These are phyloP conservation scores for Pseudisothecium myosuroides DNA, from an alignment of 225 moss, liverwort and hornwort species.

Conservation along the genomic window DNA sequence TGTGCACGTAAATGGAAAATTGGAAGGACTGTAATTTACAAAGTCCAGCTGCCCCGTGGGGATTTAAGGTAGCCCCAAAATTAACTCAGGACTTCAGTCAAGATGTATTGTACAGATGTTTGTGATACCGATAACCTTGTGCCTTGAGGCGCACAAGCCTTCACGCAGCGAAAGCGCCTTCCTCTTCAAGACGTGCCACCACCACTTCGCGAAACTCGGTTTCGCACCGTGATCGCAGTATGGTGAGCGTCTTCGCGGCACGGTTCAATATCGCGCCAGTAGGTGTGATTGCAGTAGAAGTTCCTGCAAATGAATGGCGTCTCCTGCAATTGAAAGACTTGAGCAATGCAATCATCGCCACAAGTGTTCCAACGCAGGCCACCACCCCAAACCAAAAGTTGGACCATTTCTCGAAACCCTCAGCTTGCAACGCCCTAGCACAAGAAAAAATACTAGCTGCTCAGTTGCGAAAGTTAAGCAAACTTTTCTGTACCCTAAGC, in stretches of 20 bases:
- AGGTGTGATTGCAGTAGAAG: background rate
- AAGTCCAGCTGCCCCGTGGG: background rate
- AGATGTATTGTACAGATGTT: background rate
- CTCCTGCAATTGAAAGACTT: background rate
- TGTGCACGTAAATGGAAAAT: too few species aligned
- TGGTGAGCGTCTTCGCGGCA: background rate
- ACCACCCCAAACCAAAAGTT: background rate
- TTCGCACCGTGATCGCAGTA: background rate
- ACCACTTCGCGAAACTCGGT: background rate
- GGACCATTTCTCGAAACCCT: background rate
- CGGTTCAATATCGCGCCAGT: background rate
- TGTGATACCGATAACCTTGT: background rate
- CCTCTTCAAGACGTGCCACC: background rate
- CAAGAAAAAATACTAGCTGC: background rate
- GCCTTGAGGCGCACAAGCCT: background rate
- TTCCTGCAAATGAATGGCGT: background rate
- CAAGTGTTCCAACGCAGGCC: background rate
- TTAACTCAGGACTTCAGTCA: too few species aligned
- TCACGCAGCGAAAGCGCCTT: background rate
- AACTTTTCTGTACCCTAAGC: background rate
- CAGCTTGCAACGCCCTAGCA: background rate
- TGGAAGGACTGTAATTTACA: too few species aligned
- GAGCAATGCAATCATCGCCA: background rate
- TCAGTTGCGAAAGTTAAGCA: background rate
- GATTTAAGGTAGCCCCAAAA: too few species aligned